These are phyloP conservation scores for Mallotus repandus DNA, from an alignment of 441 rosid genomes.

Conservation along the genomic window DNA sequence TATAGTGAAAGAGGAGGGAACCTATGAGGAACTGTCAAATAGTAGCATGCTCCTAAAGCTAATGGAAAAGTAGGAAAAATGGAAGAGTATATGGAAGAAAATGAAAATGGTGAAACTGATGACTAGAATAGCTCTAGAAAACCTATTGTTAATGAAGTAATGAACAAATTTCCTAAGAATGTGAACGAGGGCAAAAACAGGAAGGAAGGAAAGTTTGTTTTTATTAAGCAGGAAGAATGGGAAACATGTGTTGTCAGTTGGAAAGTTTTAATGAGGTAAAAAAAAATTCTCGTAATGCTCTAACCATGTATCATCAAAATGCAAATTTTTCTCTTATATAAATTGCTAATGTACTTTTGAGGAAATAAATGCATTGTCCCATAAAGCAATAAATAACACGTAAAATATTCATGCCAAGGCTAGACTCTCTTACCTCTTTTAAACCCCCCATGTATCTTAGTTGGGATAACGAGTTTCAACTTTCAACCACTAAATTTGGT, in stretches of 20 bases:
- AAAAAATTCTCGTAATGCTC: conserved; percentile 5
- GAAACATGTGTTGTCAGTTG: conserved; percentile 94
- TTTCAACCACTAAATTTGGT: background rate
- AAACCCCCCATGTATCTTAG: background rate
- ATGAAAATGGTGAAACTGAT: conserved; percentile 19
- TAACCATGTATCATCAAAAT: background rate
- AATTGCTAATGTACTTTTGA: too few species aligned
- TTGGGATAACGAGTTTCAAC: background rate
- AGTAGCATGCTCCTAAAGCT: conserved; percentile 68
- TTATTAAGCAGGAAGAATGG: conserved; percentile 94
- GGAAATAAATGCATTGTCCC: background rate
- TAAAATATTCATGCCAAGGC: background rate
- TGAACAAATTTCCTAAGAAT: conserved; percentile 38
- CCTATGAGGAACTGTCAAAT: conserved; percentile 76
- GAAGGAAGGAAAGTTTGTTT: conserved; percentile 81
- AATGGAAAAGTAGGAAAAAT: conserved; percentile 98
- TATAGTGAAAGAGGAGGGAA: conserved; percentile 83
- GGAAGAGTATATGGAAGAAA: conserved; percentile 66
- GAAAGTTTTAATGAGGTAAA: conserved; percentile 78
- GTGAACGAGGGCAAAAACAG: conserved; percentile 42
- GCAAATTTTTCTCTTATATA: background rate
- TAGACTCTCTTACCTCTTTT: background rate
- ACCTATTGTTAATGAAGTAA: conserved; percentile 54
- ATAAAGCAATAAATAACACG: background rate
- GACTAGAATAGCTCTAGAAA: conserved; percentile 41